Evolutionary conservation across 75 land plant genomes (phyloP).

Genomic region (Picea glauca): DNA sequence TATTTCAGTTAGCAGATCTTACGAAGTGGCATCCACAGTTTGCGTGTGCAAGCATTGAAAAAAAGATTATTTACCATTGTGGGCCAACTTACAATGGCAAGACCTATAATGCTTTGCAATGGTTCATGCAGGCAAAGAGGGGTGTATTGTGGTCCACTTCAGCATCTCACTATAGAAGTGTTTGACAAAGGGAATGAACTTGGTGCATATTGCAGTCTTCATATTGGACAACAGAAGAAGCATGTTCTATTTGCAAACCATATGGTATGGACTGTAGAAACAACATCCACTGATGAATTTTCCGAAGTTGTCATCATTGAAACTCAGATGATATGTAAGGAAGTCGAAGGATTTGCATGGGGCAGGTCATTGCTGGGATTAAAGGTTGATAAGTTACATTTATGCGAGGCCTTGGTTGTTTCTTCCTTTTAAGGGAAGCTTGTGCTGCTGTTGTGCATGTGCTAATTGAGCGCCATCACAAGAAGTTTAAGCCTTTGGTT

Average conservation of each 20-base stretch:
- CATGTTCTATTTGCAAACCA: slow-evolving; percentile 83
- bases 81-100: slow-evolving; percentile 99
- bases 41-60: slow-evolving; percentile 87
- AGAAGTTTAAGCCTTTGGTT: slow-evolving; percentile 84
- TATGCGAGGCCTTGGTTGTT: slow-evolving; percentile 94
- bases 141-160: slow-evolving; percentile 90
- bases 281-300: slow-evolving; percentile 62
- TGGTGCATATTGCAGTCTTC: slow-evolving; percentile 93
- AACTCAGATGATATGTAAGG: slow-evolving; percentile 88
- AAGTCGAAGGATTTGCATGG: slow-evolving; percentile 89
- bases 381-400: slow-evolving; percentile 92
- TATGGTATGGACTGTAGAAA: slow-evolving; percentile 88
- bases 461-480: slow-evolving; percentile 58
- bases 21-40: slow-evolving; percentile 93
- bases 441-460: slow-evolving; percentile 85
- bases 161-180: slow-evolving; percentile 98
- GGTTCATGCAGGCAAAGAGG: slow-evolving; percentile 86
- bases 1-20: slow-evolving; percentile 65
- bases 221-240: slow-evolving; percentile 91
- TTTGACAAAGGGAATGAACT: slow-evolving; percentile 76
- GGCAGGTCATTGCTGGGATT: slow-evolving; percentile 85
- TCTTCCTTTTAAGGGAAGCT: slow-evolving; percentile 53
- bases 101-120: slow-evolving; percentile 82
- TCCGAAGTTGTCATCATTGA: slow-evolving; percentile 95
- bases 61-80: slow-evolving; percentile 83